A percentile compares a stretch with the other conserved stretches of the same genome.
These are phyloP conservation scores for Paramecium sonneborni DNA, from an alignment of 73 alveolate genomes.

Conservation along the genomic window DNA sequence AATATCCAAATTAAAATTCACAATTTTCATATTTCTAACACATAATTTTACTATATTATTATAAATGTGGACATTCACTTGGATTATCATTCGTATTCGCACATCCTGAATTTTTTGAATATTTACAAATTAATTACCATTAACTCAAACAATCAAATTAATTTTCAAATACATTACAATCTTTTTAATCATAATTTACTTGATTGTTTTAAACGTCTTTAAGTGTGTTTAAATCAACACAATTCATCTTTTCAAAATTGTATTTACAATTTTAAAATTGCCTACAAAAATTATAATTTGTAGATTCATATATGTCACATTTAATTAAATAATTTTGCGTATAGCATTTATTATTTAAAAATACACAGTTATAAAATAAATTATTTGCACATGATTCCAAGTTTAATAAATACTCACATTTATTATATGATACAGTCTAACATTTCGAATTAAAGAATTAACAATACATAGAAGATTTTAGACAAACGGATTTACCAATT, in stretches of 20 bases:
- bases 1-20: background rate
- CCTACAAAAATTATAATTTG: constrained; percentile 4
- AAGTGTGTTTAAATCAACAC: background rate
- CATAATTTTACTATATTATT: background rate
- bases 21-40: background rate
- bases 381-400: background rate
- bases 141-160: background rate
- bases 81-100: background rate
- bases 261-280: background rate
- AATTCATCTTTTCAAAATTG: background rate
- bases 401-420: background rate
- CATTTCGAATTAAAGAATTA: background rate
- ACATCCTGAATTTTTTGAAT: background rate
- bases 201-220: background rate
- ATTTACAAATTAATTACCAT: background rate
- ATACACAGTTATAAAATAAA: background rate
- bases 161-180: background rate
- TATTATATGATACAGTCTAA: background rate
- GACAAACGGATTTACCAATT: background rate
- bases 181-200: background rate
- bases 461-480: background rate
- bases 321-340: background rate
- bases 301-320: background rate
- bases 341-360: background rate
- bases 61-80: constrained; percentile 24